Evolutionary conservation across 179 eudicot genomes (phyloP), one percentile per base, ranked within the genome.

Genomic region (Vitellaria paradoxa): DNA sequence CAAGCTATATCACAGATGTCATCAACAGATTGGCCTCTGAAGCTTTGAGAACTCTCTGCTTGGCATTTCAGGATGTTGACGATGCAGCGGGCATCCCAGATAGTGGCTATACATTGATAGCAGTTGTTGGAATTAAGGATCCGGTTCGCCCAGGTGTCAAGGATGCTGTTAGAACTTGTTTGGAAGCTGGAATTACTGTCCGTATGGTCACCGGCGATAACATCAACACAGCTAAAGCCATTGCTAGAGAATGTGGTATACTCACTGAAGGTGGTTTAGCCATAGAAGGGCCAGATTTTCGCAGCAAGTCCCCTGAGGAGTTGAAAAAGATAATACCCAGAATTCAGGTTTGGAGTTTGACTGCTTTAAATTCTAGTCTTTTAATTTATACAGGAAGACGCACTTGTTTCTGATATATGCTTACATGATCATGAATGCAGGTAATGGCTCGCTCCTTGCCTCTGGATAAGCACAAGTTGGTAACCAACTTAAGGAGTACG

Each of bases 381-480:
- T 18, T 18, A 15, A 15, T 6, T 57, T 42, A 66, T 2, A 20
- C 3, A 42, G 50, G 5, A 20, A 65, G 52, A 42, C 40, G 52
- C 56, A 68, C 30, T 68, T 68, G 17, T 9, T 55, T 69, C 76
- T 78, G 73, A 30, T 30, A 30, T 30, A 14, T 77, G 23, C 56
- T 65, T 42, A 2, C 2, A 30, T 7, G 8, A 47, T n/a, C 42
- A 20, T 68, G 56, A 46, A 26, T 76, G 15, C 81, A 95, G 99
- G 99, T 95, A 72, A 94, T 95, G 99, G 99, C 99, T 77, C 88
- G 99, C 66, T 91, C 99, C 26, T 82, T 88, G 74, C 99, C 99
- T 37, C 82, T 88, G 55, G 99, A 95, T 88, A 95, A 95, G 83
- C 90, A 88, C 84, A 79, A 52, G 21, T 77, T 95, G 75, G 99